A percentile compares a stretch with the other conserved stretches of the same genome.
Conservation (phyloP, 257 asterid genomes). For the Solanum microdontum region DNA sequence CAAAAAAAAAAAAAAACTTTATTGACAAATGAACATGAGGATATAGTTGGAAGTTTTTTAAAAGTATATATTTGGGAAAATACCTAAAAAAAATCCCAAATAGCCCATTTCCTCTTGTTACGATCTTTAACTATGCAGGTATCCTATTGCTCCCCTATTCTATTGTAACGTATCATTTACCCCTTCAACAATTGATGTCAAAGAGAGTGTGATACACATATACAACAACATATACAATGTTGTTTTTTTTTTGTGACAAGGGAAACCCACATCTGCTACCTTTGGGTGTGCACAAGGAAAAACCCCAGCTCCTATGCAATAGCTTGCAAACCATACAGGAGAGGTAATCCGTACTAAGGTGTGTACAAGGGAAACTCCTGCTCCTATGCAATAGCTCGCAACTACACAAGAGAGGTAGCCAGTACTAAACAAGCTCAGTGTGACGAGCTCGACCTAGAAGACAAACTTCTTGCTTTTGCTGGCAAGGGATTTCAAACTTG, state of each 20-base stretch:
- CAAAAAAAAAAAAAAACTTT: not conserved
- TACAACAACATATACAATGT: not conserved
- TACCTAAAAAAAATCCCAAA: not conserved
- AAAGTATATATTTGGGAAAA: not conserved
- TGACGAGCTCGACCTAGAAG: not conserved
- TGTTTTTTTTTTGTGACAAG: not conserved
- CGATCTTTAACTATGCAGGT: not conserved
- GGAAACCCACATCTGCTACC: not conserved
- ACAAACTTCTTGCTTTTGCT: not conserved
- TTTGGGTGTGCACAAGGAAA: too few relatives aligned
- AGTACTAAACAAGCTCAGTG: not conserved
- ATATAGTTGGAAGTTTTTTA: not conserved
- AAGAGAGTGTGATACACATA: not conserved
- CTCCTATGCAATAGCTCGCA: not conserved
- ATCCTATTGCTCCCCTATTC: not conserved
- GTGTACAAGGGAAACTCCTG: not conserved
- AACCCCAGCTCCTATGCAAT: too few relatives aligned
- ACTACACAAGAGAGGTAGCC: rapidly evolving
- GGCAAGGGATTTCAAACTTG: not conserved
- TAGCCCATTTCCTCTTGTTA: not conserved
- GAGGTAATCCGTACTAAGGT: not conserved
- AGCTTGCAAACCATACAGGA: not conserved
- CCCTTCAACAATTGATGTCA: not conserved
- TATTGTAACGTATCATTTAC: not conserved
- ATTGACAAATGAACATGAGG: not conserved